Base-by-base conservation (phyloP, 805 yeast genomes). In the Ogataea ramenticola region DNA sequence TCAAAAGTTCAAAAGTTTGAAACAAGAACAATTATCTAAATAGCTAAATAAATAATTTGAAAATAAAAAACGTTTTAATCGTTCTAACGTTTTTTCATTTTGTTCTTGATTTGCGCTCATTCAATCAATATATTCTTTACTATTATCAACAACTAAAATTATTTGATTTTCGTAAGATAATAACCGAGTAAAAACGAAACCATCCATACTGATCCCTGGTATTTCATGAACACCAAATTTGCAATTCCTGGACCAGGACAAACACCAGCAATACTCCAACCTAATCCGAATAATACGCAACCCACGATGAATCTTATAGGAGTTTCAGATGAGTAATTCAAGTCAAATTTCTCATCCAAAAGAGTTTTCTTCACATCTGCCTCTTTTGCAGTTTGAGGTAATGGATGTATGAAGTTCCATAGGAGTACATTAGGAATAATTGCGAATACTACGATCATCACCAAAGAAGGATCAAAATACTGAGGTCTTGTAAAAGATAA, bases 191-290 rank as follows among this genome's bases (percentile, higher is more conserved):
- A 41, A 41, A 67, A 58, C 1, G 57, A 46, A 2, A 22, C 30
- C 8, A 53, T 6, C 72, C 72, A 64, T 4, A 43, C 21, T 9
- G 57, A 14, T 16, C 64, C 64, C 22, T 43, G 41, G 2, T 24
- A 3, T 2, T 55, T 57, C 41, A 61, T 57, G 24, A 60, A 47
- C 10, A 60, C 46, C 17, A 57, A 36, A 11, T 64, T 53, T 1
- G 70, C 33, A 0, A 72, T 43, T 0, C 72, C 80, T 15, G 80
- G 79, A 3, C 77, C 80, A 0, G 80, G 80, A 51, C 80, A 75
- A 3, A 73, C 56, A 1, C 80, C 80, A 0, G 67, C 51, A 2
- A 71, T 30, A 1, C 77, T 80, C 80, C 80, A 75, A 0, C 80
- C 80, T 9, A 68, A 14, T 10, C 80, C 80, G 49, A 75, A 75